Evolutionary conservation across 2,329 filamentous ascomycete genomes (phyloP).

Genomic region (Ophioceras dolichostomum): DNA sequence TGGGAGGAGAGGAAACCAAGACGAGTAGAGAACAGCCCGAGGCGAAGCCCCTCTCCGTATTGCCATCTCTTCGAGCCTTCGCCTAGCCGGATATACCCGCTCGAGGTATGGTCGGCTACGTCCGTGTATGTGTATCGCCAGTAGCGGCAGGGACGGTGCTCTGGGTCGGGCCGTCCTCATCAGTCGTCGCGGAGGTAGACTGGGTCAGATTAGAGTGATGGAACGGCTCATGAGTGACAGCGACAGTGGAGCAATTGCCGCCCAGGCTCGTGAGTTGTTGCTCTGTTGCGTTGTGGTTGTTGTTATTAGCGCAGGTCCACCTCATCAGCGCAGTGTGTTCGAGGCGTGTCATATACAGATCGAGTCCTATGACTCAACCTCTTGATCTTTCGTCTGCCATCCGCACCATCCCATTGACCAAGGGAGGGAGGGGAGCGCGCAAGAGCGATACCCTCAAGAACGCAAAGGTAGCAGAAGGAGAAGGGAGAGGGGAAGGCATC

Average conservation of each 20-base stretch:
- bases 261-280: constrained; percentile 36
- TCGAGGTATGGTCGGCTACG: too few relatives aligned
- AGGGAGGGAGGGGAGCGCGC: neutral
- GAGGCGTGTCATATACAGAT: too few relatives aligned
- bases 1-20: too few relatives aligned
- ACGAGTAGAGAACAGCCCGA: too few relatives aligned
- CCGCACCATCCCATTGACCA: too few relatives aligned
- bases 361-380: neutral
- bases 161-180: neutral
- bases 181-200: constrained; percentile 31
- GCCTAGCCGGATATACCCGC: too few relatives aligned
- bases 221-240: constrained; percentile 32
- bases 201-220: constrained; percentile 35
- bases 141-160: neutral
- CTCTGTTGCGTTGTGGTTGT: constrained; percentile 22
- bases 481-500: neutral
- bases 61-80: too few relatives aligned
- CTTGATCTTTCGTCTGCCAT: too few relatives aligned
- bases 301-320: neutral
- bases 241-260: constrained; percentile 12
- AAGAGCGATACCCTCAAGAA: neutral
- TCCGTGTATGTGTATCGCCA: too few relatives aligned
- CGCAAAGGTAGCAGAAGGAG: too few relatives aligned
- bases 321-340: too few relatives aligned
- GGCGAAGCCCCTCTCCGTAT: too few relatives aligned